These are phyloP conservation scores for Skeletonema potamos DNA, from an alignment of 108 stramenopile genomes.

Conservation along the genomic window DNA sequence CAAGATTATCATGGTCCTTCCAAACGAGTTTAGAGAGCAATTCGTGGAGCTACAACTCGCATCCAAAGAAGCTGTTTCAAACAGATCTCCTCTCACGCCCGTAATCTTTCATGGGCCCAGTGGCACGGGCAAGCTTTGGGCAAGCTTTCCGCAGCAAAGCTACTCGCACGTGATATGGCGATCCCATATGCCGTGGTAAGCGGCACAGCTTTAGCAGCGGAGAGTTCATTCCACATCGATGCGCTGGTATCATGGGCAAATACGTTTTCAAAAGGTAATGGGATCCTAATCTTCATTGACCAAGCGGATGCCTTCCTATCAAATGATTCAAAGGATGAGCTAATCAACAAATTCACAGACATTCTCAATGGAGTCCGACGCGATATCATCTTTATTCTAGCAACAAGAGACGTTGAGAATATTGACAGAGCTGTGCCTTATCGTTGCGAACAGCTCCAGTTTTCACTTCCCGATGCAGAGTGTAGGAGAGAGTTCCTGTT, in stretches of 20 bases:
- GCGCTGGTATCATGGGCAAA: neutral
- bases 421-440: slow-evolving; percentile 97
- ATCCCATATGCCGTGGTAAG: neutral
- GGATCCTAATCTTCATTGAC: slow-evolving; percentile 96
- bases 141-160: neutral
- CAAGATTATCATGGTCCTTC: neutral
- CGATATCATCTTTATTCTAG: slow-evolving; percentile 99
- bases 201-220: neutral
- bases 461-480: slow-evolving; percentile 83
- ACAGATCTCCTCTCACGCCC: neutral
- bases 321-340: slow-evolving; percentile 93
- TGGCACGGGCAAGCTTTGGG: neutral
- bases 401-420: slow-evolving; percentile 95
- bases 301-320: slow-evolving; percentile 99
- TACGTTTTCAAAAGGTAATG: slow-evolving; percentile 41
- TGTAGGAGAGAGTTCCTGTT: slow-evolving; percentile 93
- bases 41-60: neutral
- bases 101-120: neutral
- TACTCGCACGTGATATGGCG: neutral
- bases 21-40: neutral
- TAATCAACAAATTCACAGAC: slow-evolving; percentile 95
- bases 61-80: neutral
- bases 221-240: neutral
- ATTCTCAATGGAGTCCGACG: slow-evolving; percentile 90
- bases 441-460: slow-evolving; percentile 98